Evolutionary conservation across 75 land plant genomes (phyloP), one percentile per base, ranked within the genome.

Genomic region (Isoetes taiwanensis): DNA sequence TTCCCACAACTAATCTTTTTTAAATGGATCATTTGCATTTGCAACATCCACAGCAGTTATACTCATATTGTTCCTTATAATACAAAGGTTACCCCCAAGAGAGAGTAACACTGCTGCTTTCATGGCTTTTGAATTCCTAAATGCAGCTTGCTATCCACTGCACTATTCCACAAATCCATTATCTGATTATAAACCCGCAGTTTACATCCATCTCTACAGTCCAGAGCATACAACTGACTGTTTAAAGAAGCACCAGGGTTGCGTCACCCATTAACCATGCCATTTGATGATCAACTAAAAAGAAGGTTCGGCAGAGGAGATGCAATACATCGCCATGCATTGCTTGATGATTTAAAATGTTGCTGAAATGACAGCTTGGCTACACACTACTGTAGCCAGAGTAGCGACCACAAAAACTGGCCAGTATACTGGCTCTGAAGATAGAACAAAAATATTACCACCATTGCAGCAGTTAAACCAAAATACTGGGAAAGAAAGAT

Each of bases 1-100:
- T 48, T 86, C 93, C 93, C 93, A 86, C 0, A 85, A 39, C 46
- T 78, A 76, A 48, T 53, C 57, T 68, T 62, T 70, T 31, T 66
- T 68, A 34, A 60, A 67, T n/a, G n/a, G n/a, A n/a, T n/a, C 50
- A 8, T 46, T 8, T 5, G 8, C 50, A 37, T 14, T 9, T 14
- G 9, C 39, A 19, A 46, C 50, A 23, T 46, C 50, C 6, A 46
- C 50, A 5, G 25, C 50, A n/a, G 50, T 46, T 3, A 46, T 46
- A 46, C 50, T 46, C 50, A 46, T 46, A 46, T 46, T 46, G 50
- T 46, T 46, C 50, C 50, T 46, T 23, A 46, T 23, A n/a, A 46
- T 46, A 23, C 50, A 46, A 46, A 46, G 50, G 21, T 46, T 46
- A 6, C 50, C 50, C 16, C 23, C 16, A 6, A 46, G 25, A 6